These are phyloP conservation scores for Solanum pimpinellifolium DNA, from an alignment of 257 asterid species.

Conservation along the genomic window DNA sequence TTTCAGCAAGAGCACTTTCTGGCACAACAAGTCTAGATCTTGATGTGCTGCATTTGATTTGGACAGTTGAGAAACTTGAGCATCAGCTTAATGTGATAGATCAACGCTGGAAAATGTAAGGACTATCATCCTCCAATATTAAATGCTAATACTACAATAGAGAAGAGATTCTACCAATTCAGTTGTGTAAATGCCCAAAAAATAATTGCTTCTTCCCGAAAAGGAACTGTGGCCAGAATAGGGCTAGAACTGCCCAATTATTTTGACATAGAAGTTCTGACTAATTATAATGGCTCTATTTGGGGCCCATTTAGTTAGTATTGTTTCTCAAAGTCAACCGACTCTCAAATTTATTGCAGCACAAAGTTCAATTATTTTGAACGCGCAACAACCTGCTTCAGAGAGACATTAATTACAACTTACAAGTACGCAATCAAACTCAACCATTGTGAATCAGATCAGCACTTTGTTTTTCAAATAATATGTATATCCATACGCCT, in stretches of 20 bases:
- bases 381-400: no score
- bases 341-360: no score
- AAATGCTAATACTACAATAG: neutral
- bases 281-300: neutral
- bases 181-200: neutral
- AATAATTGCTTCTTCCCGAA: neutral
- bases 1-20: slow-evolving; percentile 43
- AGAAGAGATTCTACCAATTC: neutral
- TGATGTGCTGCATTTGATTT: slow-evolving; percentile 56
- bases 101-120: slow-evolving; percentile 52
- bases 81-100: slow-evolving; percentile 58
- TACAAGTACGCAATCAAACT: no score
- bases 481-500: no score
- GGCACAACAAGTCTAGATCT: slow-evolving; percentile 39
- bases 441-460: no score
- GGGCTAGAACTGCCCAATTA: neutral
- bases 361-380: no score
- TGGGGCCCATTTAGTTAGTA: neutral
- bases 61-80: slow-evolving; percentile 66
- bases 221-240: neutral
- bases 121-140: neutral
- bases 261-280: neutral
- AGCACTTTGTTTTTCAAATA: no score
- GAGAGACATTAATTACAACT: no score
- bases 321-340: neutral